Percentiles rank a stretch among this genome's conserved stretches.
Conservation (phyloP, 2,329 filamentous ascomycete genomes). For the Stachybotrys chlorohalonatus region DNA sequence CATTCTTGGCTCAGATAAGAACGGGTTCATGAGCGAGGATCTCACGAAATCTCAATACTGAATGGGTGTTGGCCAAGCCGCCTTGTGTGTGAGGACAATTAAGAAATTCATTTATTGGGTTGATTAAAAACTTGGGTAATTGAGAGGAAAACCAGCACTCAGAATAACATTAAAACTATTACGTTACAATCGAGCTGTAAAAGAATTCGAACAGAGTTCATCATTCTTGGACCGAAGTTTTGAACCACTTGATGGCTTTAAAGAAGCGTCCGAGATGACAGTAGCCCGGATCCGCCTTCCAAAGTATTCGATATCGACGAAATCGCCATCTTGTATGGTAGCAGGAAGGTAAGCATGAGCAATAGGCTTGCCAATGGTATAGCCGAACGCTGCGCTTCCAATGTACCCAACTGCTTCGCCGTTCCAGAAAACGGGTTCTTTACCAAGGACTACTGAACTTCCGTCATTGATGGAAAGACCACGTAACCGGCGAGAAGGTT, state of each 20-base stretch:
- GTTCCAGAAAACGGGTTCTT: constrained; percentile 48
- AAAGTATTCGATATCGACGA: constrained; percentile 55
- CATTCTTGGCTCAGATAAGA: no score
- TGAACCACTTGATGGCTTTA: constrained; percentile 1
- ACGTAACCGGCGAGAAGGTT: constrained; percentile 25
- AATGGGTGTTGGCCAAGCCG: no score
- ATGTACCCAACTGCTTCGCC: constrained; percentile 44
- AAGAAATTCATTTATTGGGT: no score
- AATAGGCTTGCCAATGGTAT: constrained; percentile 47
- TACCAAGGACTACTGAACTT: constrained; percentile 47
- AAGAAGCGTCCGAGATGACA: constrained; percentile 35
- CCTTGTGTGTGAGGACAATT: no score
- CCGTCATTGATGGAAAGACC: constrained; percentile 48
- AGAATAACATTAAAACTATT: no score
- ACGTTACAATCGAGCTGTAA: no score
- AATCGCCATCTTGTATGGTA: constrained; percentile 32
- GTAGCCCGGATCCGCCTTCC: constrained; percentile 43
- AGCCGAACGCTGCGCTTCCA: constrained; percentile 52
- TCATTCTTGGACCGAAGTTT: no score
- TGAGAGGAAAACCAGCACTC: no score
- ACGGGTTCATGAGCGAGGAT: no score
- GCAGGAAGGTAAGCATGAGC: constrained; percentile 50
- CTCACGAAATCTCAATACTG: no score
- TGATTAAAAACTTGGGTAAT: no score
- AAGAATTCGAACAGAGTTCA: no score